Base-by-base conservation (phyloP, 345 rosid genomes). In the Citrus cavaleriei region DNA sequence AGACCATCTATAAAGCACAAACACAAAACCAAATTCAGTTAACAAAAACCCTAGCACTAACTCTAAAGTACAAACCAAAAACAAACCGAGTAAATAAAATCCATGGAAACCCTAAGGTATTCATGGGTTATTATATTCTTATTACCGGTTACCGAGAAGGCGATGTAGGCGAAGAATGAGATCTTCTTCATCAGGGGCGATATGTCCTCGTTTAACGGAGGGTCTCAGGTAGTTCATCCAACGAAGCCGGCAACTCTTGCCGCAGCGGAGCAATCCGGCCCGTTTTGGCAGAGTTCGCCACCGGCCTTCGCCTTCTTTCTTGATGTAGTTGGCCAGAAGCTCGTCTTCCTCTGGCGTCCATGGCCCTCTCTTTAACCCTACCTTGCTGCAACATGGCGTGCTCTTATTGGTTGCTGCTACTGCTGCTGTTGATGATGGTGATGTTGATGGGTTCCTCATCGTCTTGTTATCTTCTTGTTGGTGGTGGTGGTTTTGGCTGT, bases 151-250 rank as follows among this genome's bases (percentile, higher is more conserved):
- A 68, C 93, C 93, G 4, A 90, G 89, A 79, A 88, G 87, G 77
- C 89, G 88, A 38, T 90, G 91, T 57, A 90, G 91, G 76, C 91
- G 86, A 66, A 90, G 89, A 55, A 90, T 90, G 81, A 90, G 91
- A 84, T 90, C 93, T 57, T 90, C 93, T 77, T 90, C 93, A 77
- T 90, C 93, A 3, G 87, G 85, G 75, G 89, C 85, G 82, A 90
- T 88, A 75, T 84, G 90, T 9, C 93, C 93, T 12, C 93, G 84
- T 72, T 90, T 90, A 59, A 90, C 89, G 30, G 83, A 82, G 54
- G 92, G 93, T 5, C 90, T 84, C 78, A 90, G 91, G 70, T 90
- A 90, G 79, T 90, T 90, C 90, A 90, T 85, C 93, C 93, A 90
- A 13, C 92, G 91, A 69, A 90, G 93, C 18, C 93, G 89, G 79